Evolutionary conservation across 2,329 filamentous ascomycete genomes (phyloP).

Genomic region (Nannizziopsis barbatae): DNA sequence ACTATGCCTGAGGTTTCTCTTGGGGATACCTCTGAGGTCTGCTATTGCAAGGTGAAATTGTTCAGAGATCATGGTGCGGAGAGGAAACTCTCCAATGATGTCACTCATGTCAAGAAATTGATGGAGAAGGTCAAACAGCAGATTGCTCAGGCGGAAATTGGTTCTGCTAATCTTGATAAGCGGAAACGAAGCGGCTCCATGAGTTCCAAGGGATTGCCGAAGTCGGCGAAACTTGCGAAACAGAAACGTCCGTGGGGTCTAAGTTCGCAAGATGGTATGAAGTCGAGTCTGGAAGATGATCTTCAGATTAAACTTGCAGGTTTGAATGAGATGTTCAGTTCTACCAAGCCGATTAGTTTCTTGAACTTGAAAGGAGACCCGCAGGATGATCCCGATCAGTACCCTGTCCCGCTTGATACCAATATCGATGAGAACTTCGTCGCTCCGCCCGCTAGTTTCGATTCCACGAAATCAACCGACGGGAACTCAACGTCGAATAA

Average conservation of each 20-base stretch:
- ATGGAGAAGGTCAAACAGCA: conserved; percentile 96
- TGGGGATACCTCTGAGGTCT: conserved; percentile 40
- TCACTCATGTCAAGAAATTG: conserved; percentile 88
- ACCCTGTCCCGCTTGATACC: conserved; percentile 29
- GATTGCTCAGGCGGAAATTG: conserved; percentile 61
- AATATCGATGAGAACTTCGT: conserved; percentile 23
- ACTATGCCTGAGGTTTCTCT: conserved; percentile 11
- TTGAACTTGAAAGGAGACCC: conserved; percentile 35
- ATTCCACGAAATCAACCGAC: conserved; percentile 25
- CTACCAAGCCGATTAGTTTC: conserved; percentile 31
- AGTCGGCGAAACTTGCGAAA: conserved; percentile 48
- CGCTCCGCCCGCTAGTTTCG: conserved; percentile 22
- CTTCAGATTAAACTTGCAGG: conserved; percentile 34
- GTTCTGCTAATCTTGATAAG: conserved; percentile 47
- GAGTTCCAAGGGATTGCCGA: conserved; percentile 24
- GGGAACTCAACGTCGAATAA: conserved; percentile 26
- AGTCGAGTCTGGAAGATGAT: conserved; percentile 34
- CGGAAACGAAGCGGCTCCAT: conserved; percentile 48
- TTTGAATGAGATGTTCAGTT: conserved; percentile 40
- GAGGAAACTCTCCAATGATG: conserved; percentile 85
- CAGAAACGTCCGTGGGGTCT: conserved; percentile 94
- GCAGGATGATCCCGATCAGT: conserved; percentile 37
- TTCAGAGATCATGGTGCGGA: conserved; percentile 95
- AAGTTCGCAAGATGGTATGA: conserved; percentile 45
- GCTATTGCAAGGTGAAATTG: conserved; percentile 92